Percentiles rank a stretch among this genome's conserved stretches.
phyloP scores from a whole-genome alignment of 129 eudicot genomes.

The Flaveria bidentis region DNA sequence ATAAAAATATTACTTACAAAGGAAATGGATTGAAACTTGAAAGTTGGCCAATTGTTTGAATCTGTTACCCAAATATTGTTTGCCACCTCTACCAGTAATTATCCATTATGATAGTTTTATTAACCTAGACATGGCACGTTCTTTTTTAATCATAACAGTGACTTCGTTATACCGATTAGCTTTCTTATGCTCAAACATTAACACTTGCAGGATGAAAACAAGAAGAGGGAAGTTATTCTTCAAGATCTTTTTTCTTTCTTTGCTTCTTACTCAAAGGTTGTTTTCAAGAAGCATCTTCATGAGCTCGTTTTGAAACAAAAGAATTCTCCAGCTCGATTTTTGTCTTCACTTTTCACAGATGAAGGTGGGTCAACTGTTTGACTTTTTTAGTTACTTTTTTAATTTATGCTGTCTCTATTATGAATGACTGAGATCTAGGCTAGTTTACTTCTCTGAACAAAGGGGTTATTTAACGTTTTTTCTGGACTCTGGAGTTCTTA shows the following conservation, averaged over 20 bases:
- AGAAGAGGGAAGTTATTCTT: conserved; percentile 46
- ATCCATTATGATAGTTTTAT: conserved; percentile 2
- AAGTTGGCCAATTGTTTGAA: neutral
- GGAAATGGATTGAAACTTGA: neutral
- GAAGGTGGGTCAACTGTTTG: conserved; percentile 40
- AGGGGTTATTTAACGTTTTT: neutral
- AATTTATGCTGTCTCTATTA: neutral
- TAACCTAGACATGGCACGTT: neutral
- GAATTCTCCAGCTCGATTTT: conserved; percentile 49
- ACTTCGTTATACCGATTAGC: neutral
- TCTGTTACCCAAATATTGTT: neutral
- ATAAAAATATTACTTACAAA: neutral
- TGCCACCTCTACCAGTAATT: conserved; percentile 1
- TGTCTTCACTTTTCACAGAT: conserved; percentile 59
- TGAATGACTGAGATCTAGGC: conserved; percentile 2
- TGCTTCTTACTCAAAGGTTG: conserved; percentile 53
- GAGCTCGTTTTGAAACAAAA: conserved; percentile 54
- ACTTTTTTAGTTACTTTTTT: neutral
- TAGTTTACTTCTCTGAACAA: neutral
- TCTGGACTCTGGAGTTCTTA: neutral
- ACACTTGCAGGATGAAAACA: conserved; percentile 59
- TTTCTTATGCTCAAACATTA: conserved; percentile 11
- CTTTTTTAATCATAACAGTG: neutral
- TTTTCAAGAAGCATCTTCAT: conserved; percentile 62
- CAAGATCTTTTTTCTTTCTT: conserved; percentile 64